phyloP scores from a whole-genome alignment of 2,329 filamentous ascomycete species.

The Sarocladium brachiariae region DNA sequence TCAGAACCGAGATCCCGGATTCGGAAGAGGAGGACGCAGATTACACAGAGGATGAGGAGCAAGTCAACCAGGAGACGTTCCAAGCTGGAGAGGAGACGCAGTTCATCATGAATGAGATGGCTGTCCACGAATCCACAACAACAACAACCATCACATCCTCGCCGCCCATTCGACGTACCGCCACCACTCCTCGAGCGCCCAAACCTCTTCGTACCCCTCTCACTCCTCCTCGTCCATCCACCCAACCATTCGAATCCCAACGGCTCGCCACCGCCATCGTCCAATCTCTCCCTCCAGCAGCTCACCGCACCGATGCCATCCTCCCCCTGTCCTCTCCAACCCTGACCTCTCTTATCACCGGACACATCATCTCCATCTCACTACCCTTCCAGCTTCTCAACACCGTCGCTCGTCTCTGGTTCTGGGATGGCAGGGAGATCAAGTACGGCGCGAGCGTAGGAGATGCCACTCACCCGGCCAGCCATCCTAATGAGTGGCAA shows the following conservation, averaged over 20 bases:
- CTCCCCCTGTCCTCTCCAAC: constrained; percentile 41
- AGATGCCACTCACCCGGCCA: constrained; percentile 45
- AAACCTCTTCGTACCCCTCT: constrained; percentile 22
- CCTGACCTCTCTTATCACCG: constrained; percentile 41
- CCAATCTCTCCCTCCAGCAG: constrained; percentile 39
- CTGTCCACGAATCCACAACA: constrained; percentile 17
- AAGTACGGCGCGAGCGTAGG: constrained; percentile 40
- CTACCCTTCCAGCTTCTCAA: constrained; percentile 48
- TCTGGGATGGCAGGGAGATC: constrained; percentile 31
- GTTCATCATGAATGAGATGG: constrained; percentile 25
- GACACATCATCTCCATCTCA: constrained; percentile 48
- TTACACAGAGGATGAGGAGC: constrained; percentile 6
- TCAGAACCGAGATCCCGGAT: constrained; percentile 38
- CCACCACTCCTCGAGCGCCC: constrained; percentile 10
- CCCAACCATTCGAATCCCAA: constrained; percentile 34
- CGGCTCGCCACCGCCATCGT: constrained; percentile 44
- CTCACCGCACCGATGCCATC: constrained; percentile 46
- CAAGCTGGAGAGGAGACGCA: constrained; percentile 28
- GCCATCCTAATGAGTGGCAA: constrained; percentile 16
- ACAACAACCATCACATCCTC: constrained; percentile 1
- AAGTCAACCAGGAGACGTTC: constrained; percentile 5
- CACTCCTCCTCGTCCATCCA: constrained; percentile 20
- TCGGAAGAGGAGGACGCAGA: constrained; percentile 36
- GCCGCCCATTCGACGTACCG: not conserved
- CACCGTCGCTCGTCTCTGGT: constrained; percentile 54